Conservation (phyloP, 1,284 basidiomycete genomes). For the Polyporus tsugae region DNA sequence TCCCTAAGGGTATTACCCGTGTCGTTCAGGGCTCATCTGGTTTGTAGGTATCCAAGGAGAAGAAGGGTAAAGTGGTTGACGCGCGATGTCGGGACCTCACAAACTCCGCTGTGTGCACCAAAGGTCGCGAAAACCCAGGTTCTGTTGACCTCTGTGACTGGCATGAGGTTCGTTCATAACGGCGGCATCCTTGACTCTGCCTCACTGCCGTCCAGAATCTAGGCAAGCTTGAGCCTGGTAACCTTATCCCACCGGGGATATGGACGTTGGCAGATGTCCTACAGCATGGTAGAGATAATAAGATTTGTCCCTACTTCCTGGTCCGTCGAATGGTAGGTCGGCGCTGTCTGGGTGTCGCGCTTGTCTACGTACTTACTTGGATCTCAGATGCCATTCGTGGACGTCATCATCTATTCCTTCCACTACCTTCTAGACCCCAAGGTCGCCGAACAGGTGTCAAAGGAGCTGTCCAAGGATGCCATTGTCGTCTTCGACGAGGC, state of each 20-base stretch:
- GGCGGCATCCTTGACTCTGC: too few relatives aligned
- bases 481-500: conserved; percentile 99
- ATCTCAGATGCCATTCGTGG: conserved; percentile 90
- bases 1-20: background rate
- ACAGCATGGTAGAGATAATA: conserved; percentile 87
- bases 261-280: conserved; percentile 96
- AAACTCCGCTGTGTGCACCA: conserved; percentile 85
- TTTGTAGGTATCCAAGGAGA: conserved; percentile 90
- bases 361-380: background rate
- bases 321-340: conserved; percentile 90
- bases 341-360: conserved; percentile 1
- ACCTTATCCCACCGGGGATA: conserved; percentile 87
- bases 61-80: conserved; percentile 98
- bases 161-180: conserved; percentile 80
- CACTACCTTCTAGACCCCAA: conserved; percentile 99
- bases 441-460: conserved; percentile 98
- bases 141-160: conserved; percentile 94
- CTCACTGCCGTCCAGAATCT: conserved; percentile 59
- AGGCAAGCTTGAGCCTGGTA: conserved; percentile 84
- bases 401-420: conserved; percentile 98
- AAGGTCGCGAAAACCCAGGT: conserved; percentile 88
- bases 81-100: conserved; percentile 97
- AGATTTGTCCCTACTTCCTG: conserved; percentile 95
- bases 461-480: conserved; percentile 96
- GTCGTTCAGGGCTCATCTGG: background rate